Conservation (phyloP, 495 filamentous ascomycete species). For the Sabuloglossum arenarium region DNA sequence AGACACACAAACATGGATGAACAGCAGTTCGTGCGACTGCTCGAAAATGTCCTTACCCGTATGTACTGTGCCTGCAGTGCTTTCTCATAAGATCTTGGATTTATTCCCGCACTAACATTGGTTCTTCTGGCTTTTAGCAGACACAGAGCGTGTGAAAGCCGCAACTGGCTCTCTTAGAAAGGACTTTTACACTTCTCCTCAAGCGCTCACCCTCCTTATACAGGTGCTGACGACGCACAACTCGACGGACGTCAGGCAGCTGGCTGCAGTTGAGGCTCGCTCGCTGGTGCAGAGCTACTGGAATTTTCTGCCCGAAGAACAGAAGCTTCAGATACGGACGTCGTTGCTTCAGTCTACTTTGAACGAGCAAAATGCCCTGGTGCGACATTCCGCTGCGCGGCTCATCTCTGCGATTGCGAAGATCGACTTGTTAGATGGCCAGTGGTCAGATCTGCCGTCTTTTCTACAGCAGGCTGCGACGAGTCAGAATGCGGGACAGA, state of each 20-base stretch:
- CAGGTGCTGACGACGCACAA: conserved; percentile 63
- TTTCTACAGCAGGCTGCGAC: conserved; percentile 52
- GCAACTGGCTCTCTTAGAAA: conserved; percentile 80
- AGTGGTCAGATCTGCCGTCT: conserved; percentile 68
- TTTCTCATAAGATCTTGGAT: neutral
- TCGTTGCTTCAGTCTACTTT: conserved; percentile 66
- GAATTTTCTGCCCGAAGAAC: conserved; percentile 33
- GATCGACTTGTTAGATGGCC: conserved; percentile 63
- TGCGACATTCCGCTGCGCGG: conserved; percentile 71
- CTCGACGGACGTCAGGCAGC: conserved; percentile 53
- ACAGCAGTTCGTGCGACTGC: conserved; percentile 23
- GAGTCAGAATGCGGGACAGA: conserved; percentile 49
- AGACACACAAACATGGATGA: conserved; percentile 21
- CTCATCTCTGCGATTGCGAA: conserved; percentile 74
- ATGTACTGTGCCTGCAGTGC: conserved; percentile 8
- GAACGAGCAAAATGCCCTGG: conserved; percentile 47
- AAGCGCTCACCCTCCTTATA: conserved; percentile 62
- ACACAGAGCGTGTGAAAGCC: conserved; percentile 65
- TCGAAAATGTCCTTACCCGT: conserved; percentile 25
- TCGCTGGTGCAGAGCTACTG: conserved; percentile 75
- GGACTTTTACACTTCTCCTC: conserved; percentile 71
- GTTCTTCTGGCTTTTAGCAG: conserved; percentile 25
- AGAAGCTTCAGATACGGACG: conserved; percentile 60
- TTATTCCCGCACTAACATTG: neutral
- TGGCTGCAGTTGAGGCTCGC: conserved; percentile 73